Conservation (phyloP, 2,329 filamentous ascomycete genomes). For the Fusarium sp. region DNA sequence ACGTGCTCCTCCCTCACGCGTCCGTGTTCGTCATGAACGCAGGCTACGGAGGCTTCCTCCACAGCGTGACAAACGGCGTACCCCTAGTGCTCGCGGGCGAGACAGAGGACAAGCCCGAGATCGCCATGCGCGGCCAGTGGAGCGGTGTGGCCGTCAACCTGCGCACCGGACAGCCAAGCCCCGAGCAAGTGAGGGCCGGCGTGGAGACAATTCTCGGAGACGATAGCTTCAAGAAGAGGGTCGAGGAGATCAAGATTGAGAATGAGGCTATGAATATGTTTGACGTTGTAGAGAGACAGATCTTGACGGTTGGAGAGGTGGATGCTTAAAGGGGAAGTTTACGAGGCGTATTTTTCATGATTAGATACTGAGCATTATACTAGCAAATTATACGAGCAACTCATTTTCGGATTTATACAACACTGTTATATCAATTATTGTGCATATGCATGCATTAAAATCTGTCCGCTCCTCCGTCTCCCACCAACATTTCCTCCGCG, state of each 20-base stretch:
- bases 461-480: background rate
- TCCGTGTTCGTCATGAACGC: constrained; percentile 62
- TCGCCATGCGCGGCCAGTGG: constrained; percentile 55
- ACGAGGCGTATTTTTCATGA: background rate
- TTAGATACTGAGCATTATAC: background rate
- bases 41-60: constrained; percentile 61
- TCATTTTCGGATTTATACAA: background rate
- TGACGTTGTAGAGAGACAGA: constrained; percentile 39
- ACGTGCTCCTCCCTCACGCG: constrained; percentile 56
- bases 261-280: constrained; percentile 47
- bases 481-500: constrained; percentile 13
- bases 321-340: background rate
- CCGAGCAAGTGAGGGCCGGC: constrained; percentile 43
- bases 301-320: constrained; percentile 20
- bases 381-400: background rate
- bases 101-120: constrained; percentile 56
- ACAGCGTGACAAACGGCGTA: constrained; percentile 58
- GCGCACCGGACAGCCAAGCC: constrained; percentile 47
- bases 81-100: constrained; percentile 60
- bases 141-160: constrained; percentile 60
- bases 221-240: constrained; percentile 46
- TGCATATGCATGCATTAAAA: background rate
- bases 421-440: background rate
- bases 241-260: constrained; percentile 47
- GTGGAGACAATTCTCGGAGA: constrained; percentile 49